Conservation (phyloP, 768 basidiomycete genomes). For the Termitomyces sp. region DNA sequence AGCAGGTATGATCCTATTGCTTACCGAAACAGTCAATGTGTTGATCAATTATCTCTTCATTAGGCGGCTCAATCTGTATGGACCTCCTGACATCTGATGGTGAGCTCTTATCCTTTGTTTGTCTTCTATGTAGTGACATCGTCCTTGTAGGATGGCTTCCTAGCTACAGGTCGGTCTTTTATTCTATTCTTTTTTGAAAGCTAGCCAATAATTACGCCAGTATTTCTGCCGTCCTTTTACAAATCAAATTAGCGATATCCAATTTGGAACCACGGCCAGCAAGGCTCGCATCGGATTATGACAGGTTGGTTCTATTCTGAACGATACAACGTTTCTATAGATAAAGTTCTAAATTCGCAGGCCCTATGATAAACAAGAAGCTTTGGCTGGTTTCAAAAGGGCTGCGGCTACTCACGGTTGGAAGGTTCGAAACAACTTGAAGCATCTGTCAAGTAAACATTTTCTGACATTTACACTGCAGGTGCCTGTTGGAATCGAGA, state of each 20-base stretch:
- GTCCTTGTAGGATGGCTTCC: slow-evolving; percentile 57
- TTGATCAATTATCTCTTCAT: background rate
- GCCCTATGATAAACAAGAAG: slow-evolving; percentile 53
- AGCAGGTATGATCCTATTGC: slow-evolving; percentile 37
- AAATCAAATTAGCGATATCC: slow-evolving; percentile 69
- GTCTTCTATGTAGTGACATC: background rate
- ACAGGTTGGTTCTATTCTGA: slow-evolving; percentile 31
- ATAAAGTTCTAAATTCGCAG: slow-evolving; percentile 20
- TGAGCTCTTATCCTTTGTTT: slow-evolving; percentile 24
- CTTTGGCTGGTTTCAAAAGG: slow-evolving; percentile 61
- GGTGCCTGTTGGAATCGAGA: slow-evolving; percentile 9
- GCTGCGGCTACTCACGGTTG: slow-evolving; percentile 67
- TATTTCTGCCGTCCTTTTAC: slow-evolving; percentile 52
- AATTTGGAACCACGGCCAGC: slow-evolving; percentile 66
- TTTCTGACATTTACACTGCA: background rate
- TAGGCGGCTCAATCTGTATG: slow-evolving; percentile 76
- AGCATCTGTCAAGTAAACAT: background rate
- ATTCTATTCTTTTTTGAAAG: background rate
- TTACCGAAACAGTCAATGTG: background rate
- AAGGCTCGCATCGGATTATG: slow-evolving; percentile 52
- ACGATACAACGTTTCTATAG: background rate
- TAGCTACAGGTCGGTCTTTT: slow-evolving; percentile 49
- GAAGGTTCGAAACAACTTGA: slow-evolving; percentile 38
- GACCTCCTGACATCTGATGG: slow-evolving; percentile 66
- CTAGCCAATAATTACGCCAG: slow-evolving; percentile 21